These are phyloP conservation scores for Naganishia kalamii DNA, from an alignment of 768 basidiomycete genomes.

Conservation along the genomic window DNA sequence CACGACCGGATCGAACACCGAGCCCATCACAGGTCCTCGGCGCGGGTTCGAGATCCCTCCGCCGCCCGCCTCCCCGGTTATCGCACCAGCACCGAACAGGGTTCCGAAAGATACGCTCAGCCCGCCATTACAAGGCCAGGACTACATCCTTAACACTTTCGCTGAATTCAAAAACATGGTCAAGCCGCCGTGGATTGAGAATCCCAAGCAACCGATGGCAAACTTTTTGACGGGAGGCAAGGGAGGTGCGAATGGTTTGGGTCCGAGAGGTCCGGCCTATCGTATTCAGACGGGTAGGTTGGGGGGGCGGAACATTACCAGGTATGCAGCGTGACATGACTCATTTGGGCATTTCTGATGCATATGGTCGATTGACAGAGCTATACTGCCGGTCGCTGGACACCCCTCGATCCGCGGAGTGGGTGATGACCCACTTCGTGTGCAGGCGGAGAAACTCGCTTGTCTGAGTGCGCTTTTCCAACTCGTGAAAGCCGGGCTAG, in stretches of 20 bases:
- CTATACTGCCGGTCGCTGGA: constrained; percentile 37
- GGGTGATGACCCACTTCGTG: constrained; percentile 58
- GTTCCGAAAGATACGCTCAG: not conserved
- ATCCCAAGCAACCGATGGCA: constrained; percentile 55
- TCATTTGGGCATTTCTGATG: not conserved
- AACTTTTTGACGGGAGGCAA: constrained; percentile 47
- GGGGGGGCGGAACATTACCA: constrained; percentile 48
- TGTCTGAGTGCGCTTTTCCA: constrained; percentile 69
- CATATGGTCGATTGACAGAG: constrained; percentile 27
- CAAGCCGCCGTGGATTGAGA: constrained; percentile 45
- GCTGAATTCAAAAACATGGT: constrained; percentile 21
- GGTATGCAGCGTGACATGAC: constrained; percentile 48
- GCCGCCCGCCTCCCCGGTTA: not conserved
- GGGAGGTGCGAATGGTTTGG: constrained; percentile 31
- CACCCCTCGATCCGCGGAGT: constrained; percentile 52
- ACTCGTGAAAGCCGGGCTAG: constrained; percentile 58
- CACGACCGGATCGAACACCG: not conserved
- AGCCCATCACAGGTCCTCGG: not conserved
- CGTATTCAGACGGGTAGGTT: constrained; percentile 39
- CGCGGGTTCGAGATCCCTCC: constrained; percentile 2
- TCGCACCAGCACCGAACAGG: not conserved
- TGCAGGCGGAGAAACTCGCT: constrained; percentile 68
- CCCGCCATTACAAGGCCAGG: constrained; percentile 10
- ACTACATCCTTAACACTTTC: constrained; percentile 29
- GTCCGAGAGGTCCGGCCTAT: constrained; percentile 40